phyloP scores from a whole-genome alignment of 2,329 filamentous ascomycete genomes.

The Aureobasidium sp. region DNA sequence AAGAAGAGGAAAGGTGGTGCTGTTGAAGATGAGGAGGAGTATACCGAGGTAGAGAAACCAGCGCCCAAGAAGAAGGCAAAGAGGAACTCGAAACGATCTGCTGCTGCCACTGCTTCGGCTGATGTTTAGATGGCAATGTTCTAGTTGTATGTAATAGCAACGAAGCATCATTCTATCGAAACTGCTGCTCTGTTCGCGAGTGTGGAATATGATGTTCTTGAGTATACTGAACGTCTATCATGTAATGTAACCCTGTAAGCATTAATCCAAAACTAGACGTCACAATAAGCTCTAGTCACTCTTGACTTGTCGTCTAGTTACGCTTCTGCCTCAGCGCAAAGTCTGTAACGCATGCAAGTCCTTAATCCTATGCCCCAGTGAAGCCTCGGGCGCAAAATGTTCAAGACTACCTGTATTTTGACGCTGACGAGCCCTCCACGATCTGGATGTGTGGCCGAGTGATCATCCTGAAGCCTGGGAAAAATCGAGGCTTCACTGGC shows the following conservation, averaged over 20 bases:
- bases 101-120: conserved; percentile 8
- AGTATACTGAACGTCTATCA: too few relatives aligned
- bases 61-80: conserved; percentile 13
- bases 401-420: too few relatives aligned
- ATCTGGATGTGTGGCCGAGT: too few relatives aligned
- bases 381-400: too few relatives aligned
- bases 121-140: background rate
- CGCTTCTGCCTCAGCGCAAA: background rate
- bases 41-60: conserved; percentile 1
- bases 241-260: background rate
- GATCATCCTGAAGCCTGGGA: background rate
- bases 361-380: too few relatives aligned
- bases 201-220: too few relatives aligned
- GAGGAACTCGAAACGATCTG: conserved; percentile 11
- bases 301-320: background rate
- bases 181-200: background rate
- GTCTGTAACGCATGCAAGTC: too few relatives aligned
- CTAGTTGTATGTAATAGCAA: background rate
- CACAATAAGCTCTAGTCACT: background rate
- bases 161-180: background rate
- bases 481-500: background rate
- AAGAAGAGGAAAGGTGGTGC: conserved; percentile 22
- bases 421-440: too few relatives aligned
- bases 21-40: conserved; percentile 16
- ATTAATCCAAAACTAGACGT: background rate